phyloP scores from a whole-genome alignment of 768 basidiomycete species.

The Fomitopsis pulvina region DNA sequence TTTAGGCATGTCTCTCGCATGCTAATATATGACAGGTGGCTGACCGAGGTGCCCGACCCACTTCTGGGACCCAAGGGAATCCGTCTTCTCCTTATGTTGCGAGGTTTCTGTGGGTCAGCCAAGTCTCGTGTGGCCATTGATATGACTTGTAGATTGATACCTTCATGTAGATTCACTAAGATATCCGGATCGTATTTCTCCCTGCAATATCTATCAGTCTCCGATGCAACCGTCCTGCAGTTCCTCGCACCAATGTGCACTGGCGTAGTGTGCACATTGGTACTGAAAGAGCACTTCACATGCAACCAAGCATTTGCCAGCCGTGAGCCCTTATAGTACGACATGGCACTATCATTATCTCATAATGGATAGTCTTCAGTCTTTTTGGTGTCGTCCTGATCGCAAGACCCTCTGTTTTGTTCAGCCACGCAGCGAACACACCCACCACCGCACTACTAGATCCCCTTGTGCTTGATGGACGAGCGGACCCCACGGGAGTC shows the following conservation, averaged over 20 bases:
- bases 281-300: constrained; percentile 57
- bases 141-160: neutral
- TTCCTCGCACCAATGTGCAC: constrained; percentile 69
- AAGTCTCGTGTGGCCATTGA: neutral
- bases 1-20: neutral
- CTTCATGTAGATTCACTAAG: constrained; percentile 53
- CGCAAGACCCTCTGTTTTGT: constrained; percentile 70
- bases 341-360: too few species aligned
- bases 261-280: constrained; percentile 51
- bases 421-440: constrained; percentile 32
- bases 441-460: neutral
- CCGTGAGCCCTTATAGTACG: too few species aligned
- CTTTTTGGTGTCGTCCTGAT: constrained; percentile 76
- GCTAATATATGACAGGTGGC: constrained; percentile 22
- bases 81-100: constrained; percentile 43
- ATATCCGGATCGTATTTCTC: constrained; percentile 64
- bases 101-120: constrained; percentile 57
- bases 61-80: constrained; percentile 66
- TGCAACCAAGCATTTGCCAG: constrained; percentile 50
- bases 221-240: constrained; percentile 71
- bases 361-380: constrained; percentile 41
- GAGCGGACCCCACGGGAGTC: neutral
- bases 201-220: constrained; percentile 67
- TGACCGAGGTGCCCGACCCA: constrained; percentile 44
- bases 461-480: neutral